A percentile compares a stretch with the other conserved stretches of the same genome.
Evolutionary conservation across 2,329 filamentous ascomycete genomes (phyloP).

Genomic region (Exophiala dermatitidis): DNA sequence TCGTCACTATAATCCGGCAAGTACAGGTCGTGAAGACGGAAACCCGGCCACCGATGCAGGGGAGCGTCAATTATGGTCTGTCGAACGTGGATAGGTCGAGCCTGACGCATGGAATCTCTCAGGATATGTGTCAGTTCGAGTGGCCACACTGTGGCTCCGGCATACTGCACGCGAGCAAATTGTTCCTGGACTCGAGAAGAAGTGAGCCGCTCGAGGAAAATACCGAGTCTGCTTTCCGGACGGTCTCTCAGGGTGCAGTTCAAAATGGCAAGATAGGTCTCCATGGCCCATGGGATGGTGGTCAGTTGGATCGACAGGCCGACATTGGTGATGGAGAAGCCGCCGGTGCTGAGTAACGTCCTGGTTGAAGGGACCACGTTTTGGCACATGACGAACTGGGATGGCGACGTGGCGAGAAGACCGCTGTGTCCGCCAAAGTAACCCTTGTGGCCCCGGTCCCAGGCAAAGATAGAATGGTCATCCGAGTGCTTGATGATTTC

Average conservation of each 20-base stretch:
- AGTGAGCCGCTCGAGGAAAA: conserved; percentile 25
- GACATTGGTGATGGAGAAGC: conserved; percentile 18
- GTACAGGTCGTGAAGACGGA: conserved; percentile 9
- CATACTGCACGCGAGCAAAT: conserved; percentile 25
- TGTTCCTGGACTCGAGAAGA: conserved; percentile 40
- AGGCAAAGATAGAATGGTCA: conserved; percentile 25
- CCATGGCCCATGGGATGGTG: conserved; percentile 14
- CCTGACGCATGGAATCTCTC: conserved; percentile 5
- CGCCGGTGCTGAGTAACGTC: conserved; percentile 6
- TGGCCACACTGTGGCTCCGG: conserved; percentile 11
- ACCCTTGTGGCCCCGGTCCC: conserved; percentile 15
- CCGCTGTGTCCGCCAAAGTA: neutral
- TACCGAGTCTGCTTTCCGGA: conserved; percentile 9
- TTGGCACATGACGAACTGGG: conserved; percentile 15
- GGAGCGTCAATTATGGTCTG: conserved; percentile 13
- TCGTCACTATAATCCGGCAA: conserved; percentile 6
- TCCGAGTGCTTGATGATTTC: conserved; percentile 23
- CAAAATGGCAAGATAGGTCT: conserved; percentile 21
- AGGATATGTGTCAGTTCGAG: conserved; percentile 4
- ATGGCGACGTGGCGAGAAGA: conserved; percentile 1
- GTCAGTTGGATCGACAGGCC: conserved; percentile 18
- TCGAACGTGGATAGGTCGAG: conserved; percentile 9
- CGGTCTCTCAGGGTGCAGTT: conserved; percentile 10
- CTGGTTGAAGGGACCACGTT: conserved; percentile 8
- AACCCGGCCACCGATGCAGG: conserved; percentile 12